Evolutionary conservation across 148 eudicot genomes (phyloP), one percentile per base, ranked within the genome.

Genomic region (Nyssa sinensis): DNA sequence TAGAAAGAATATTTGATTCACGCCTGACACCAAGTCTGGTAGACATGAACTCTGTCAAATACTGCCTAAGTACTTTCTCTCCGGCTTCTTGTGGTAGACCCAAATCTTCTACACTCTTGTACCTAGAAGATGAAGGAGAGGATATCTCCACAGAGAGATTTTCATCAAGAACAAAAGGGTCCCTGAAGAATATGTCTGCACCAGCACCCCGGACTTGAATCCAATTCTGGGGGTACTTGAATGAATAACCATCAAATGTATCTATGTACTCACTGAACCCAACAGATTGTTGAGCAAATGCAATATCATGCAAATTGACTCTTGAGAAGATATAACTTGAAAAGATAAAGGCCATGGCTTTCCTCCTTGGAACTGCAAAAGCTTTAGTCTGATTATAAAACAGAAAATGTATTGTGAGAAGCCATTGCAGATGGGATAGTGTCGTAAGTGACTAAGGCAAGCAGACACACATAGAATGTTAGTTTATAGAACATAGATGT

Each of bases 191-290:
- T 72, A 95, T 85, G 78, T 95, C 99, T 4, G 96, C 99, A 35
- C 93, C 92, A 34, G 99, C 99, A 55, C 99, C 99, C 73, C 89
- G 88, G 13, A 95, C 99, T 88, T 90, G 90, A 67, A 95, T 95
- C 99, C 98, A 95, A 70, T 91, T 95, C 61, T 74, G 71, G 24
- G 99, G 99, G 80, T 90, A 93, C 72, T 71, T 85, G 61, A 93
- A 78, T 0, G 96, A 86, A 82, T 95, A 95, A 39, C 99, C 98
- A 75, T 95, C 99, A 60, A 95, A 95, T 31, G 86, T 85, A 75
- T 95, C 97, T 34, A 91, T 90, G 28, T 89, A 93, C 78, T 95
- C 99, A 74, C 84, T 86, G 19, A 86, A 85, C 49, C 60, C 91
- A 74, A 81, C 84, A 7, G 90, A 70, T 51, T 83, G 90, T 71